Evolutionary conservation across 768 basidiomycete species (phyloP), one percentile per base, ranked within the genome.

Genomic region (Lactarius quietus): DNA sequence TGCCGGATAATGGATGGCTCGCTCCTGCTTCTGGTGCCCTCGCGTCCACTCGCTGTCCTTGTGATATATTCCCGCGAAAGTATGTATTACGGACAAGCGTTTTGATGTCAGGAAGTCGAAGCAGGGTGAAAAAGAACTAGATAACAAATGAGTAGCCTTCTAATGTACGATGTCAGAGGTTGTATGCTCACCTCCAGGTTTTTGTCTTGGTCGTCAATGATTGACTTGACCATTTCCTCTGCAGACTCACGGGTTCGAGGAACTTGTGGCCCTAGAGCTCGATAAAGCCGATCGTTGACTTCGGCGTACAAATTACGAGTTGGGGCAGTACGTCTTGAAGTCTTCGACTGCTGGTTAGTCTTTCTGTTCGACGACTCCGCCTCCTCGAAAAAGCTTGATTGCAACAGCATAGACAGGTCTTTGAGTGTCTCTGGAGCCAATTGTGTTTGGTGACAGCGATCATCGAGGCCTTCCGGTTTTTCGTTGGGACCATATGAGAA

Each of bases 1-100:
- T n/a, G 9, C 29, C 7, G 36, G 39, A 29, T 0, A 48, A 52
- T 20, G 59, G 10, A 8, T 51, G 6, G n/a, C 38, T 8, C 35
- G 45, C 18, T 10, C 3, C 55, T 28, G 38, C 52, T 20, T 20
- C n/a, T n/a, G 17, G 45, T 17, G 43, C 31, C 66, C 45, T 33
- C 69, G 29, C 15, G 14, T 52, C 29, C 28, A 23, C 28, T 38
- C 17, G 28, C n/a, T 45, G 54, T 3, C 61, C 56, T n/a, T 62
- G 65, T 2, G 53, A 23, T 26, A 59, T 26, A 18, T 62, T 55
- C 41, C 60, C 61, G 15, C 65, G 65, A 29, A 58, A 54, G 41
- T 66, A 66, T 1, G 61, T 41, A 10, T 15, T 38, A 20, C 65
- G 65, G 20, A 66, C 31, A 5, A 59, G n/a, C 31, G 0, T 35